Evolutionary conservation across 768 basidiomycete genomes (phyloP).

Genomic region (Hortiboletus flavorubellus): DNA sequence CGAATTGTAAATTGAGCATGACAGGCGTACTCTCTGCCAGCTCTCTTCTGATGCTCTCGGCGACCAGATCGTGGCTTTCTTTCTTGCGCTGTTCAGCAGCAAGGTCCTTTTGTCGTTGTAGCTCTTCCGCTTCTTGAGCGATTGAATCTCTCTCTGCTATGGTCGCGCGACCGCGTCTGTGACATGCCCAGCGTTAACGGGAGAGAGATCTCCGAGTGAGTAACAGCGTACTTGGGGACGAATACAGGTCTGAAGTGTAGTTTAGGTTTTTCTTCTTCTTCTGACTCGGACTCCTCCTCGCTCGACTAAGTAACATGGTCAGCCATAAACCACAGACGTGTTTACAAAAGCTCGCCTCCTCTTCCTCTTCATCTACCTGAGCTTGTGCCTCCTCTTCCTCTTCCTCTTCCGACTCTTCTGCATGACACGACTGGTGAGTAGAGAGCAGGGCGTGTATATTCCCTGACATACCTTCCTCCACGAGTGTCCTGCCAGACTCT

Average conservation of each 20-base stretch:
- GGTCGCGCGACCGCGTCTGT: constrained; percentile 73
- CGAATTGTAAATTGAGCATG: constrained; percentile 2
- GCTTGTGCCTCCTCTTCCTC: constrained; percentile 53
- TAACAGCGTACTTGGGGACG: constrained; percentile 75
- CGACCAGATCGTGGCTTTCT: constrained; percentile 89
- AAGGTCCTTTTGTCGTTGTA: constrained; percentile 60
- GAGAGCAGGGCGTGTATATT: constrained; percentile 15
- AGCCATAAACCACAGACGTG: constrained; percentile 9
- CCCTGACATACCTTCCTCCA: constrained; percentile 47
- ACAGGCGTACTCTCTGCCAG: constrained; percentile 77
- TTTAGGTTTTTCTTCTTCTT: constrained; percentile 73
- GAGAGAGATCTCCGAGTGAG: background rate
- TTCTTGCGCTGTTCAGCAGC: constrained; percentile 81
- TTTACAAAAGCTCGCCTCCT: constrained; percentile 35
- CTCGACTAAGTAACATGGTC: constrained; percentile 55
- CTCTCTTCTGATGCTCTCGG: constrained; percentile 90
- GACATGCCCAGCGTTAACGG: constrained; percentile 6
- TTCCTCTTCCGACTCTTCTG: constrained; percentile 33
- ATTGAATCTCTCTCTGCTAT: constrained; percentile 66
- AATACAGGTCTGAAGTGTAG: constrained; percentile 89
- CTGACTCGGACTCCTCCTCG: constrained; percentile 78
- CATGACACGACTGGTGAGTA: constrained; percentile 2
- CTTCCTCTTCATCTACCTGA: constrained; percentile 31
- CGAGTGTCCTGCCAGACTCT: constrained; percentile 71
- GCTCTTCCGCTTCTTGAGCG: constrained; percentile 73